Base-by-base conservation (phyloP, 2,329 filamentous ascomycete genomes). In the Remersonia thermophila region DNA sequence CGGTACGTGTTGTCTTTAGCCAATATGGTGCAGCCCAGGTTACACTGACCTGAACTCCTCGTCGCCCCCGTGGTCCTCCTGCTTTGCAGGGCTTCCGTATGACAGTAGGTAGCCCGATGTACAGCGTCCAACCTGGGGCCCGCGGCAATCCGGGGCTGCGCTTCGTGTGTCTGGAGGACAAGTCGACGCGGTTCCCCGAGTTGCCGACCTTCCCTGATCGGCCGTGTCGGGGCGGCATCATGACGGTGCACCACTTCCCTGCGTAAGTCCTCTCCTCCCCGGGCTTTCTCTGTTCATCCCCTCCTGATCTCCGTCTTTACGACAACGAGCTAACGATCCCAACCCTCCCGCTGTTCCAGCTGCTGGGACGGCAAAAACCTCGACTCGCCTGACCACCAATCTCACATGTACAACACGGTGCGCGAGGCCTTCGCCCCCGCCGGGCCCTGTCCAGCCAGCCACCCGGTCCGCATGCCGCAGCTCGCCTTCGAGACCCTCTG, bases 311-410 rank as follows among this genome's bases (percentile, higher is more conserved):
- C n/a, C n/a, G n/a, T n/a, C 79, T 75, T 75, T 64, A 79, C 42
- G 75, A 74, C 20, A 23, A 23, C 38, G 27, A 43, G 20, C 31
- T 40, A 26, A 47, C 27, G 13, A 28, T n/a, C n/a, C n/a, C n/a
- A n/a, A n/a, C n/a, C n/a, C n/a, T n/a, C n/a, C n/a, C n/a, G n/a
- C n/a, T n/a, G n/a, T n/a, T n/a, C 53, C 11, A 46, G 54, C 30
- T 41, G 30, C 30, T 34, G 32, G 26, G 32, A 80, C 42, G 75
- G 75, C 25, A 56, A 59, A 30, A 65, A 74, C 43, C 47, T 72
- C 15, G 71, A 77, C 49, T 62, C 63, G 5, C 34, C 58, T 1
- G 61, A 74, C 51, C 71, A 77, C 53, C 47, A 51, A 20, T 49
- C 47, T 18, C 53, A 55, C 42, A 51, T 55, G 48, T 53, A 50